phyloP scores from a whole-genome alignment of 108 stramenopile genomes.

The Fistulifera pelliculosa region DNA sequence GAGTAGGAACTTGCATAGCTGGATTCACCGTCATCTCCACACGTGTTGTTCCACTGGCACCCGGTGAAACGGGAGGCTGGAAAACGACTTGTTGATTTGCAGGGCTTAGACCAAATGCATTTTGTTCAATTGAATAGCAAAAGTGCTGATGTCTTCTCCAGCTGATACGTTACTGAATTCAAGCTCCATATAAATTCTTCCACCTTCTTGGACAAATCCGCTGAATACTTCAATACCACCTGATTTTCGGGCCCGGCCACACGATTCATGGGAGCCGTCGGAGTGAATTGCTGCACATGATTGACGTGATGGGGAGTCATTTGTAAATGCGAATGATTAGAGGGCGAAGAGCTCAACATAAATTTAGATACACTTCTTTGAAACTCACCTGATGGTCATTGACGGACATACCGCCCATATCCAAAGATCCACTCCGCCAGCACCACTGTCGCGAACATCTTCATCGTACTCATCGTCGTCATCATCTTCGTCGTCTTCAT shows the following conservation, averaged over 20 bases:
- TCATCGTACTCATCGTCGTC: constrained; percentile 74
- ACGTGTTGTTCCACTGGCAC: constrained; percentile 36
- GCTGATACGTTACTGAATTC: constrained; percentile 71
- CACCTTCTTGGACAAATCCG: constrained; percentile 65
- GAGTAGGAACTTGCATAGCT: constrained; percentile 69
- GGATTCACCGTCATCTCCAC: constrained; percentile 69
- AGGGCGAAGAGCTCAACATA: too few relatives aligned
- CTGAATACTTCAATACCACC: constrained; percentile 79
- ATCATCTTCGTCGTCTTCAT: constrained; percentile 66
- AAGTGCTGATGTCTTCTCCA: constrained; percentile 52
- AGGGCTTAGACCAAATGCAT: constrained; percentile 92
- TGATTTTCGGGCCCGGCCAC: constrained; percentile 75
- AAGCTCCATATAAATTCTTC: constrained; percentile 72
- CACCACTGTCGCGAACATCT: constrained; percentile 32
- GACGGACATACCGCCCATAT: constrained; percentile 76
- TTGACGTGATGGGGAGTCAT: neutral
- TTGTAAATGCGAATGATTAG: neutral
- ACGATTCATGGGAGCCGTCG: constrained; percentile 56
- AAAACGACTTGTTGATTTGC: constrained; percentile 77
- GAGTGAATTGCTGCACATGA: constrained; percentile 24
- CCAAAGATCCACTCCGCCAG: constrained; percentile 66
- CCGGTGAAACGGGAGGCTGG: constrained; percentile 63
- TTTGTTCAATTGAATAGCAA: constrained; percentile 98
- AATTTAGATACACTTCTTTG: too few relatives aligned
- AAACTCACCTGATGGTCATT: constrained; percentile 8